phyloP scores from a whole-genome alignment of 768 basidiomycete species.

The Hericium alpestre region DNA sequence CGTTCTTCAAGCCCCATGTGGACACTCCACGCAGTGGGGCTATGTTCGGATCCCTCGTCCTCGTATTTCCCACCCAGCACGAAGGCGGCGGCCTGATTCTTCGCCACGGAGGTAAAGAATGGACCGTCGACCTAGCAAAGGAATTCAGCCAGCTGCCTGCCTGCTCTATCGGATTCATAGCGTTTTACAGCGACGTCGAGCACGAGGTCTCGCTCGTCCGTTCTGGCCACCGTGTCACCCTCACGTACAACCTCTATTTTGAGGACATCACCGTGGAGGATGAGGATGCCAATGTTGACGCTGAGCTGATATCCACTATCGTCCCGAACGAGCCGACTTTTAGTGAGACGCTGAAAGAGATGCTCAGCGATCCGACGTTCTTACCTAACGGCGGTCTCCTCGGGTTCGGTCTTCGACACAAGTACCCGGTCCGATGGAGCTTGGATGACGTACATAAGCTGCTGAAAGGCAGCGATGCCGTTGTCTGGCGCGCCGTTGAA shows the following conservation, averaged over 20 bases:
- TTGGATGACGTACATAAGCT: not conserved
- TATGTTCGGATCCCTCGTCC: constrained; percentile 19
- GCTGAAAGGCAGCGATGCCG: constrained; percentile 16
- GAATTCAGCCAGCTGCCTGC: not conserved
- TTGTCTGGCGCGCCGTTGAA: constrained; percentile 13
- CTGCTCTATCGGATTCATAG: constrained; percentile 16
- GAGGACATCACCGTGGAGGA: not conserved
- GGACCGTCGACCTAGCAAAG: constrained; percentile 1
- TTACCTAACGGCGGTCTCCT: constrained; percentile 24
- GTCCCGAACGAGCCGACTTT: not conserved
- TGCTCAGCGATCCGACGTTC: constrained; percentile 14
- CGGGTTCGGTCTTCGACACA: constrained; percentile 25
- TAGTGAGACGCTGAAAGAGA: not conserved
- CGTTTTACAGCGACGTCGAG: constrained; percentile 30
- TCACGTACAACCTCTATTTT: constrained; percentile 32
- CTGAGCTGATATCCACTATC: no score
- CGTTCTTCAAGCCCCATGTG: constrained; percentile 32
- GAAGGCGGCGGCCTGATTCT: constrained; percentile 26
- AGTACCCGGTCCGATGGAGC: constrained; percentile 21
- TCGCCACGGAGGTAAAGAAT: constrained; percentile 22
- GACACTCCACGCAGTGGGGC: constrained; percentile 38
- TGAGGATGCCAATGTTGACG: no score
- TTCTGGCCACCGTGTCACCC: constrained; percentile 29
- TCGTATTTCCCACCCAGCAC: constrained; percentile 8
- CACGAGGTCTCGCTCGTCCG: constrained; percentile 28